Evolutionary conservation across 352 stramenopile species (phyloP).

Genomic region (Phytopythium kandeliae): DNA sequence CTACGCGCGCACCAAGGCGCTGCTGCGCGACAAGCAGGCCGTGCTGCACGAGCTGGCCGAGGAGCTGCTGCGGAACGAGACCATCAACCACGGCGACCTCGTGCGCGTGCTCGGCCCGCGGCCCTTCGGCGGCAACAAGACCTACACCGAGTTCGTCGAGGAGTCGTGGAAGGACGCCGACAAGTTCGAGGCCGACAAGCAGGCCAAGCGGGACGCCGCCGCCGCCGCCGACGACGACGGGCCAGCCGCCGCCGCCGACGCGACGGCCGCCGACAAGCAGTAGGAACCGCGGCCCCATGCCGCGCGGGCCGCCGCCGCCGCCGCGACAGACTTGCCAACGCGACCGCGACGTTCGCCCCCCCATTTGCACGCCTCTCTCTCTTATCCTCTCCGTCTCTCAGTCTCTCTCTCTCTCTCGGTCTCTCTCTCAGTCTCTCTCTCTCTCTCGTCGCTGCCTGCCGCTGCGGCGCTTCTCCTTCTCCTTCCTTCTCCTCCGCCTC

Average conservation of each 20-base stretch:
- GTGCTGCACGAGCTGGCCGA: slow-evolving; percentile 93
- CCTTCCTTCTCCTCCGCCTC: too few relatives aligned
- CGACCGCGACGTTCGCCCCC: neutral
- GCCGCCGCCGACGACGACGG: neutral
- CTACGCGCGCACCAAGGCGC: slow-evolving; percentile 94
- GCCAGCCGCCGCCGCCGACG: neutral
- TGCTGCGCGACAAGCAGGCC: slow-evolving; percentile 93
- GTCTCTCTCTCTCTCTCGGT: neutral
- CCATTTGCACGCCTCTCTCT: too few relatives aligned
- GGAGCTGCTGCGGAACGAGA: slow-evolving; percentile 97
- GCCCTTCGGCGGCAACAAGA: slow-evolving; percentile 92
- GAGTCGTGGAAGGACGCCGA: slow-evolving; percentile 85
- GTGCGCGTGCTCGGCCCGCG: slow-evolving; percentile 92
- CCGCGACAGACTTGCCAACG: neutral
- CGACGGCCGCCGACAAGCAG: slow-evolving; percentile 12
- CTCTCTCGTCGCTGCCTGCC: too few relatives aligned
- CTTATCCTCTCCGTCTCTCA: slow-evolving; percentile 2
- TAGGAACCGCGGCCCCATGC: too few relatives aligned
- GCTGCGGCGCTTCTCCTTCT: too few relatives aligned
- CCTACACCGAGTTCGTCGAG: slow-evolving; percentile 95
- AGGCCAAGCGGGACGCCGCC: slow-evolving; percentile 17
- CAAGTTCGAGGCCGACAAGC: slow-evolving; percentile 73
- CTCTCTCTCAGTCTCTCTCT: too few relatives aligned
- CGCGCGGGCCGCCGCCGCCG: too few relatives aligned
- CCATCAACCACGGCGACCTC: slow-evolving; percentile 99